Base-by-base conservation (phyloP, 1,284 basidiomycete species). In the Ganoderma sinense region DNA sequence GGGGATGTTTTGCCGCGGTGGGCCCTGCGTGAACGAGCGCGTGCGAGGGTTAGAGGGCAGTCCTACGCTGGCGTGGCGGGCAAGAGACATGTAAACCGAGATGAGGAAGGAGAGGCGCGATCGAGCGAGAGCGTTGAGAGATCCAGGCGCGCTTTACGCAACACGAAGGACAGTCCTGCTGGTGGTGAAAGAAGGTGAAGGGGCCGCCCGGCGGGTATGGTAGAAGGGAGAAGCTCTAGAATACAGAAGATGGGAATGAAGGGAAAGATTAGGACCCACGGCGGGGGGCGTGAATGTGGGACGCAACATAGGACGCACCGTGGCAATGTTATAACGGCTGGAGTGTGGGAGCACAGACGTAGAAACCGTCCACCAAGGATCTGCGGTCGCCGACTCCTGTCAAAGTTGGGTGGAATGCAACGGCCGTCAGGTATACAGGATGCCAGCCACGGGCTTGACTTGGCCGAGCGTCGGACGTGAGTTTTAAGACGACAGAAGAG, bases 1-100 rank as follows among this genome's bases (percentile, higher is more conserved):
- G 13, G 71, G 67, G 36, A 71, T 63, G 60, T 72, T 72, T 62
- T 71, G 71, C 55, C 71, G 64, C 5, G 69, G 53, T 36, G 48
- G 68, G 14, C 69, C 51, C 20, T 71, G 66, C 41, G 66, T 62
- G 64, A 51, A 62, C 55, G 65, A 75, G 64, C 60, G 78, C 64
- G 65, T 76, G 74, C 63, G 77, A 61, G 77, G 78, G 69, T 66
- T 77, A 55, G 77, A 71, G 20, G 79, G 79, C 31, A 80, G 75
- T 55, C 79, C 79, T 55, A 76, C 55, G 62, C 72, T 75, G n/a
- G n/a, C 26, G 55, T 77, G 71, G 40, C 79, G 68, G 5, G 75
- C 69, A 61, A 73, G 72, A 53, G 78, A 75, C 78, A 79, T 79
- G 58, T 41, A 70, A 69, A 61, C 43, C 61, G 48, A 23, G 29